Percentiles rank a stretch among this genome's conserved stretches.
Evolutionary conservation across 2,329 filamentous ascomycete genomes (phyloP).

Genomic region (Cercospora canescens): DNA sequence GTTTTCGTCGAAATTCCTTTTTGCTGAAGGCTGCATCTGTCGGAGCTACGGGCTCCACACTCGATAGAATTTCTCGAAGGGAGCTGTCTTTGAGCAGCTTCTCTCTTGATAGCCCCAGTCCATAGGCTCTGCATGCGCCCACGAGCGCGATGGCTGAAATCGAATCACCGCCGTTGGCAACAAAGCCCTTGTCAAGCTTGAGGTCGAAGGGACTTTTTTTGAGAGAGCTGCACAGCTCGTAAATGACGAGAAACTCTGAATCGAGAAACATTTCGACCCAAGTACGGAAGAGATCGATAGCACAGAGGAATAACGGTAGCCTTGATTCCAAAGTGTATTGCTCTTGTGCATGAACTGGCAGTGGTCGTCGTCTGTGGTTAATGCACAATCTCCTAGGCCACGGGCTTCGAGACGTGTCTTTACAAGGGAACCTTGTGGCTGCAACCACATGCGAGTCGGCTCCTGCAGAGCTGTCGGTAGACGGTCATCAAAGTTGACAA

Average conservation of each 20-base stretch:
- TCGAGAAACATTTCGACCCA: background rate
- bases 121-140: slow-evolving; percentile 29
- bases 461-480: background rate
- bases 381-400: background rate
- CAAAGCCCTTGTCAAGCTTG: background rate
- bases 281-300: background rate
- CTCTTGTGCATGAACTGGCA: background rate
- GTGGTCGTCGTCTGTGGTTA: background rate
- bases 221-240: background rate
- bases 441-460: background rate
- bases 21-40: background rate
- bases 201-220: background rate
- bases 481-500: background rate
- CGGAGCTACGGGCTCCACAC: background rate
- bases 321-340: background rate
- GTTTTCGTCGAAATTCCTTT: background rate
- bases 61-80: background rate
- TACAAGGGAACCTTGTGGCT: background rate
- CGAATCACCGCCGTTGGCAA: background rate
- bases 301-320: background rate
- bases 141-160: background rate
- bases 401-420: background rate
- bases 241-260: background rate
- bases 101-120: background rate
- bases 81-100: background rate